Conservation (phyloP, 345 rosid species). For the Anacardium occidentale region DNA sequence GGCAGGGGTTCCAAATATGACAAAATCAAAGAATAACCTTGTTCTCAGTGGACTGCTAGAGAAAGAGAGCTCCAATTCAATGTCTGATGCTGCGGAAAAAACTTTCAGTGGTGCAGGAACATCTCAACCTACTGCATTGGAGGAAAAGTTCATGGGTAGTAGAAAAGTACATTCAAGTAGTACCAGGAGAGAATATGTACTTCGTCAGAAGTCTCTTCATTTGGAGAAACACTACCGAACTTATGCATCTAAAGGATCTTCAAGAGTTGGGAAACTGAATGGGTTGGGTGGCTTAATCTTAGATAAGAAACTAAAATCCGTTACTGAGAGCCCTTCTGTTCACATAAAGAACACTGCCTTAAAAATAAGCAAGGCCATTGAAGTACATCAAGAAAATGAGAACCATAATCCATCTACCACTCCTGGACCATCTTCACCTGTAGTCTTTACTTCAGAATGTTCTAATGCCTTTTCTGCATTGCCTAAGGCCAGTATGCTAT, state of each 20-base stretch:
- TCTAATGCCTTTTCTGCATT: conserved; percentile 24
- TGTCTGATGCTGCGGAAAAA: conserved; percentile 43
- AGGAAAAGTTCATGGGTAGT: conserved; percentile 57
- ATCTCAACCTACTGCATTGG: conserved; percentile 52
- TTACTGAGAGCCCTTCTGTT: conserved; percentile 43
- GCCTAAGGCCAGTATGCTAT: conserved; percentile 28
- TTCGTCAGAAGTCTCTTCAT: conserved; percentile 73
- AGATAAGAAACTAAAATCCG: conserved; percentile 61
- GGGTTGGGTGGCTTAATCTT: conserved; percentile 52
- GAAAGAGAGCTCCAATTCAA: conserved; percentile 45
- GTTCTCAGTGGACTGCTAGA: conserved; percentile 40
- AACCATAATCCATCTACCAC: conserved; percentile 27
- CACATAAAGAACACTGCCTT: conserved; percentile 48
- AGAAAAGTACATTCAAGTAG: conserved; percentile 58
- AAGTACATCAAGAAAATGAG: conserved; percentile 43
- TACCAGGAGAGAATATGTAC: conserved; percentile 64
- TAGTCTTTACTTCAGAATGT: conserved; percentile 33
- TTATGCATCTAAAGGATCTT: conserved; percentile 58
- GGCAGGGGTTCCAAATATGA: conserved; percentile 32
- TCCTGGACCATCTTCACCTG: conserved; percentile 30
- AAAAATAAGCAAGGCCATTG: conserved; percentile 46
- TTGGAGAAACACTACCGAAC: conserved; percentile 55
- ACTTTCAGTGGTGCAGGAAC: conserved; percentile 40
- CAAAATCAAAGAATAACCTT: conserved; percentile 46
- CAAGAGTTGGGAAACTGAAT: conserved; percentile 52